Conservation (phyloP, 1,139 yeast genomes). For the Lodderomyces orthopsilosis region DNA sequence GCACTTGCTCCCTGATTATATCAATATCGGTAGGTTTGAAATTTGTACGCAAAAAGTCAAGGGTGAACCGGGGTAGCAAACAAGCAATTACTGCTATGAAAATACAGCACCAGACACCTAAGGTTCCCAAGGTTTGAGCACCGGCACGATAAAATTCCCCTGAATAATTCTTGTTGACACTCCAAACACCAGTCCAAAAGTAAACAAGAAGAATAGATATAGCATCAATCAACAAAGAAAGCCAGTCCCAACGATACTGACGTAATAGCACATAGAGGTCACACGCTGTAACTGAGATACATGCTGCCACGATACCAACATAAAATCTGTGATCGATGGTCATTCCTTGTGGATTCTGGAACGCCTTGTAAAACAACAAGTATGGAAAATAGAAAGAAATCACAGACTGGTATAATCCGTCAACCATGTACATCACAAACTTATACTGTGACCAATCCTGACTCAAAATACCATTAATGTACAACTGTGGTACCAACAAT, state of each 20-base stretch:
- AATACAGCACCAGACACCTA: constrained; percentile 50
- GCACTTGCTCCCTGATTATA: constrained; percentile 50
- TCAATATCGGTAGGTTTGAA: constrained; percentile 55
- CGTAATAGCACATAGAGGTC: constrained; percentile 52
- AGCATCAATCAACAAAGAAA: constrained; percentile 45
- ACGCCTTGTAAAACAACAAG: constrained; percentile 43
- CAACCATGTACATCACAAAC: constrained; percentile 56
- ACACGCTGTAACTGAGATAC: constrained; percentile 52
- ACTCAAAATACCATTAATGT: constrained; percentile 53
- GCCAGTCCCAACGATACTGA: constrained; percentile 64
- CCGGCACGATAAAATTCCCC: constrained; percentile 58
- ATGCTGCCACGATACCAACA: constrained; percentile 51
- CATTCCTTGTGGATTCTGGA: constrained; percentile 50
- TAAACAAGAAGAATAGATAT: constrained; percentile 52
- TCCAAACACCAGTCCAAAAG: constrained; percentile 66
- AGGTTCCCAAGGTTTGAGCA: constrained; percentile 50
- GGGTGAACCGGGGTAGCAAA: constrained; percentile 51
- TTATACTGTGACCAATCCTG: constrained; percentile 52
- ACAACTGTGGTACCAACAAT: constrained; percentile 56
- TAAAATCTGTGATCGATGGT: constrained; percentile 56
- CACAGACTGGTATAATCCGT: constrained; percentile 58
- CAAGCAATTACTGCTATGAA: constrained; percentile 48
- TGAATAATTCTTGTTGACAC: constrained; percentile 34
- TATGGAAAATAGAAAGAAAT: constrained; percentile 56
- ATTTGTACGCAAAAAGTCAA: constrained; percentile 45